Conservation (phyloP, 176 grass and related monocot genomes). For the Carex pumila region DNA sequence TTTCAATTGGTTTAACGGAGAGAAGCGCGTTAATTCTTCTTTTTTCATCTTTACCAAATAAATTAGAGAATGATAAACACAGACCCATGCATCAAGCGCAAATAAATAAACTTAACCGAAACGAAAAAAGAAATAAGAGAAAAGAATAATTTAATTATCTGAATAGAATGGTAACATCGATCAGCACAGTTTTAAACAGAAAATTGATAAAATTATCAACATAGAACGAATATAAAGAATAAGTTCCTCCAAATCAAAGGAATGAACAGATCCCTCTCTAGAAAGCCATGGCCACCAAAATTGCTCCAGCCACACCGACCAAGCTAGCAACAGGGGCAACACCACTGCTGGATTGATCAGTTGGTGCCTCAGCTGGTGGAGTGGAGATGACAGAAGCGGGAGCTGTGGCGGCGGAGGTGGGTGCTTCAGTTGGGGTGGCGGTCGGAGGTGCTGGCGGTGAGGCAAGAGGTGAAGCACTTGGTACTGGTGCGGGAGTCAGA, state of each 20-base stretch:
- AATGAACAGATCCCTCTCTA: neutral
- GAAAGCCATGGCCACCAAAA: constrained; percentile 8
- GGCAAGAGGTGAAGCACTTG: neutral
- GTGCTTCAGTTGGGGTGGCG: neutral
- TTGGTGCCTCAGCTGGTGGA: constrained; percentile 9
- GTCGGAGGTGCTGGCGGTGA: constrained; percentile 1
- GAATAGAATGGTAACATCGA: neutral
- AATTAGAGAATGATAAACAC: too few species aligned
- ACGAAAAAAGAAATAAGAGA: neutral
- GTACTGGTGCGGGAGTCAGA: constrained; percentile 8
- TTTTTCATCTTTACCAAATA: too few species aligned
- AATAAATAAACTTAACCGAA: neutral
- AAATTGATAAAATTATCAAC: neutral
- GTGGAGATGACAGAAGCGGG: neutral
- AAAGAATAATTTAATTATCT: neutral
- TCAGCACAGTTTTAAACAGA: neutral
- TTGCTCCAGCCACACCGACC: neutral
- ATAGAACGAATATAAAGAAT: constrained; percentile 12
- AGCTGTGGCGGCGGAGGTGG: neutral
- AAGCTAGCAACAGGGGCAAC: constrained; percentile 5
- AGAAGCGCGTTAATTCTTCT: too few species aligned
- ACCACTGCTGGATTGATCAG: neutral
- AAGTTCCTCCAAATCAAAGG: neutral
- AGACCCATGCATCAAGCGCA: too few species aligned
- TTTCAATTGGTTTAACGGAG: too few species aligned